Percentiles rank a stretch among this genome's conserved stretches.
Evolutionary conservation across 306 rosid genomes (phyloP).

Genomic region (Corylus heterophylla): DNA sequence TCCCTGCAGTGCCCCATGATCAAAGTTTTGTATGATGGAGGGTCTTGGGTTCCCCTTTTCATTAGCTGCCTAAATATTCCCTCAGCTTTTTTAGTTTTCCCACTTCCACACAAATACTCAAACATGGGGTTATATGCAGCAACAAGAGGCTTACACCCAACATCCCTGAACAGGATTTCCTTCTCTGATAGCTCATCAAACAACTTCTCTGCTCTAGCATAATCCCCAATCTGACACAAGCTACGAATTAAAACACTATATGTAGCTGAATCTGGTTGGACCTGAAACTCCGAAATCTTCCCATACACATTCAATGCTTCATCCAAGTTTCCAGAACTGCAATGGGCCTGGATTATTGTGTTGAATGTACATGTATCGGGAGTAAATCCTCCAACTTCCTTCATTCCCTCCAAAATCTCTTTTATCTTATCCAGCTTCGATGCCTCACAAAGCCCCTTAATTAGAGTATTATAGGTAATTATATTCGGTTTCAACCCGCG

Average conservation of each 20-base stretch:
- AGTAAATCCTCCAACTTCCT: constrained; percentile 38
- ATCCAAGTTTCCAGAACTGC: constrained; percentile 55
- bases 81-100: constrained; percentile 76
- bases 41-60: constrained; percentile 89
- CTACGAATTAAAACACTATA: constrained; percentile 66
- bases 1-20: constrained; percentile 87
- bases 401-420: constrained; percentile 51
- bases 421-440: constrained; percentile 53
- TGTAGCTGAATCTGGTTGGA: constrained; percentile 71
- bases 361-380: constrained; percentile 82
- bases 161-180: constrained; percentile 48
- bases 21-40: constrained; percentile 57
- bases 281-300: constrained; percentile 57
- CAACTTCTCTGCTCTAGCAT: constrained; percentile 60
- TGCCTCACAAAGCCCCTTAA: constrained; percentile 79
- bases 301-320: constrained; percentile 67
- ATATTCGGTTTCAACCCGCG: constrained; percentile 59
- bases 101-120: constrained; percentile 60
- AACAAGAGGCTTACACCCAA: constrained; percentile 74
- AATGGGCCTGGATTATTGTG: constrained; percentile 63
- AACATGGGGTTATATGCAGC: constrained; percentile 73
- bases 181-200: constrained; percentile 62
- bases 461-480: constrained; percentile 65
- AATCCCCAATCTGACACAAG: constrained; percentile 59
- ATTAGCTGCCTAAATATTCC: constrained; percentile 73